Evolutionary conservation across 805 yeast genomes (phyloP), one percentile per base, ranked within the genome.

Genomic region (Wickerhamomyces queroliae): DNA sequence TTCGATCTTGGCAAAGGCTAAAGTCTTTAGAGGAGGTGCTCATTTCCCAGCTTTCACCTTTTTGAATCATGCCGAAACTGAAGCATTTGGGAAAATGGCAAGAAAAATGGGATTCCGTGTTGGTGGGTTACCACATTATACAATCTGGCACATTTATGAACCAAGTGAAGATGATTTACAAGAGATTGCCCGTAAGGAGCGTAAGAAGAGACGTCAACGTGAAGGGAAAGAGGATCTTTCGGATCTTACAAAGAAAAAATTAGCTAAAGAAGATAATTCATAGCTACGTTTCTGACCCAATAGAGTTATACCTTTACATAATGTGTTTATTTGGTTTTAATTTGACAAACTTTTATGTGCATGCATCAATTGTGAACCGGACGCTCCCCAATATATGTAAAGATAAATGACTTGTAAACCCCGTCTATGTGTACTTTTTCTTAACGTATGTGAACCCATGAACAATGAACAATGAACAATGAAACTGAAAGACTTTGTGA

Each of bases 61-160:
- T 56, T 72, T 77, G 63, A 85, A 85, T 55, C 95, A 85, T 61
- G 95, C 95, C 0, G 95, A 85, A 58, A 85, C 95, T 1, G 95
- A 85, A 58, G 93, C 88, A 1, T 84, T 84, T 63, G 95, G 95
- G 27, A 84, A 84, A 53, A 70, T 88, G 81, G 80, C 89, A 17
- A 80, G 70, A 49, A 66, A 68, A 46, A 82, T 86, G 83, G 95
- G 95, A 6, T 85, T 74, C 61, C 67, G 67, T 44, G 95, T 88
- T 12, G 93, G 89, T 28, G 96, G 96, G 0, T 69, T 88, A 47
- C 95, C 96, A 5, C 90, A 88, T 63, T 88, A 87, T 60, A 85
- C 90, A 0, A 67, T 87, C 32, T 87, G 95, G 95, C 96, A 87
- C 60, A 83, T 88, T 36, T 85, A 82, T 58, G 95, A 85, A 55